phyloP scores from a whole-genome alignment of 371 early-diverging fungal species.

The Batkoa obscura region DNA sequence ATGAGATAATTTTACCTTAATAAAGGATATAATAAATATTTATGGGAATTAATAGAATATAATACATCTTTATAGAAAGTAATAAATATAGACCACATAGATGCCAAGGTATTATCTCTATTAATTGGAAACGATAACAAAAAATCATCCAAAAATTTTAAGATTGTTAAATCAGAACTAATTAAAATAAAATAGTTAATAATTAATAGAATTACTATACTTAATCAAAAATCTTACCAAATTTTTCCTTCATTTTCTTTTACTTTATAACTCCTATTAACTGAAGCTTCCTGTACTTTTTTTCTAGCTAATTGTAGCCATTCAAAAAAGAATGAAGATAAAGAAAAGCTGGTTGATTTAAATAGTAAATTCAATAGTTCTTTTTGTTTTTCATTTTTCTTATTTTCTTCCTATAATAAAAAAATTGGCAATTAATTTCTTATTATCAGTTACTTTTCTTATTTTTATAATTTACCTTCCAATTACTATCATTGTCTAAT shows the following conservation, averaged over 20 bases:
- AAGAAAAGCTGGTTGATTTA: background rate
- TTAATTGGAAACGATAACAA: background rate
- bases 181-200: background rate
- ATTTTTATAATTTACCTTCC: background rate
- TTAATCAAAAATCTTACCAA: too few species aligned
- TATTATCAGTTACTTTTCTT: background rate
- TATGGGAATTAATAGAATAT: background rate
- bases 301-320: conserved; percentile 1
- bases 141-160: conserved; percentile 1
- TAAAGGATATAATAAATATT: conserved; percentile 3
- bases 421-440: background rate
- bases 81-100: background rate
- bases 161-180: background rate
- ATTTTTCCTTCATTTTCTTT: too few species aligned
- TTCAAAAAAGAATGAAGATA: background rate
- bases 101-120: background rate
- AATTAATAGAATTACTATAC: too few species aligned
- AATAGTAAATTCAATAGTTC: background rate
- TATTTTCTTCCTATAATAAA: background rate
- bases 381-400: background rate
- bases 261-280: background rate
- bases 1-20: background rate
- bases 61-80: conserved; percentile 2
- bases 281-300: background rate
- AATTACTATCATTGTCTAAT: background rate